Conservation (phyloP, 1,284 basidiomycete species). For the Cryptococcus sp. region DNA sequence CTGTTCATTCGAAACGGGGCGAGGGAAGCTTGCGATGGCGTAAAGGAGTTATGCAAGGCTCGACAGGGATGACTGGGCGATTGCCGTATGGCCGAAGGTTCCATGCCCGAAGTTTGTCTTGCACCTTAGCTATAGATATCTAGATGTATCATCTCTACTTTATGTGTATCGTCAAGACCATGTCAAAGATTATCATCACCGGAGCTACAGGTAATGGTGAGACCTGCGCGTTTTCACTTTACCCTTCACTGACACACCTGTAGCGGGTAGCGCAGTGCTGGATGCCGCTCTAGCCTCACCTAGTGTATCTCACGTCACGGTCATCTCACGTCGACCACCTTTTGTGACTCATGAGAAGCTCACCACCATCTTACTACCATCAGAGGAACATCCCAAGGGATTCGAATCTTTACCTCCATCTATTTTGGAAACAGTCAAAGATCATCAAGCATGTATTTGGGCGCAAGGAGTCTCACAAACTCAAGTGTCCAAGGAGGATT, state of each 20-base stretch:
- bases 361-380: conserved; percentile 19
- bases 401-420: conserved; percentile 18
- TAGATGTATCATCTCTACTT: no score
- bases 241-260: not conserved
- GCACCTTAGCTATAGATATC: no score
- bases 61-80: not conserved
- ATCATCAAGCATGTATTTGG: conserved; percentile 23
- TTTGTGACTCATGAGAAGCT: conserved; percentile 13
- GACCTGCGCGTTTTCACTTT: not conserved
- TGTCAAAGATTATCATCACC: conserved; percentile 23
- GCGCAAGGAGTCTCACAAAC: conserved; percentile 29
- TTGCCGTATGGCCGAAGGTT: not conserved
- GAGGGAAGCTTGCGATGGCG: conserved; percentile 42
- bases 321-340: conserved; percentile 24
- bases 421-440: conserved; percentile 13
- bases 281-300: conserved; percentile 23
- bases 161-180: not conserved
- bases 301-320: conserved; percentile 17
- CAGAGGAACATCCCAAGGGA: conserved; percentile 16
- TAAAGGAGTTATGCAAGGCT: not conserved
- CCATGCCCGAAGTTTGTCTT: no score
- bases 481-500: conserved; percentile 25
- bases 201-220: conserved; percentile 32
- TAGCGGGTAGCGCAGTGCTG: conserved; percentile 25
- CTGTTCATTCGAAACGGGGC: conserved; percentile 77